Conservation (phyloP, 306 rosid genomes). For the Mucuna pruriens region DNA sequence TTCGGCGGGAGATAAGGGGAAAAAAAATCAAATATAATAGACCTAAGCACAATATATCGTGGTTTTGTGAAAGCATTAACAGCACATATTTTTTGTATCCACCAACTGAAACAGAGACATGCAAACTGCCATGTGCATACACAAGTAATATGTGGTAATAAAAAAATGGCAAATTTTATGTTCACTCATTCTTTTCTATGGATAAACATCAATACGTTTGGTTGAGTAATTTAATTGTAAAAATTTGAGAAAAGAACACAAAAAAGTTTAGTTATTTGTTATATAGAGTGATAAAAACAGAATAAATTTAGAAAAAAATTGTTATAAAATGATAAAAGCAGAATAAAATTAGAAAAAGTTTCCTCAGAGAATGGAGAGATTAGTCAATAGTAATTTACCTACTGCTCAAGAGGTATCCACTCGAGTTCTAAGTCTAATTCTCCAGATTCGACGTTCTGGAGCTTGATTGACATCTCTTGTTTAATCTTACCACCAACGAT, state of each 20-base stretch:
- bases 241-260: constrained; percentile 33
- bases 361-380: constrained; percentile 31
- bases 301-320: not conserved
- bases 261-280: not conserved
- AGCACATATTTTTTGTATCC: not conserved
- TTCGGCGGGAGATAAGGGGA: not conserved
- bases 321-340: too few relatives aligned
- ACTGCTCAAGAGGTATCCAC: constrained; percentile 85
- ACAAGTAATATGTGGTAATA: too few relatives aligned
- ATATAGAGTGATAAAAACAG: not conserved
- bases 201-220: not conserved
- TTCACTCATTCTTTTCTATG: not conserved
- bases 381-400: constrained; percentile 45
- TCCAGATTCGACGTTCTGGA: constrained; percentile 94
- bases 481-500: constrained; percentile 77
- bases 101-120: not conserved
- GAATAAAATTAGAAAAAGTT: not conserved
- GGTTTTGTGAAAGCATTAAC: not conserved
- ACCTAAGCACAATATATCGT: not conserved
- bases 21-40: not conserved
- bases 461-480: constrained; percentile 73
- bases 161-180: not conserved
- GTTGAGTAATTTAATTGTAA: constrained; percentile 21
- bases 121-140: not conserved
- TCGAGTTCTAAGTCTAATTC: constrained; percentile 83